Percentiles rank a stretch among this genome's conserved stretches.
phyloP scores from a whole-genome alignment of 768 basidiomycete species.

The Cystofilobasidium macerans region DNA sequence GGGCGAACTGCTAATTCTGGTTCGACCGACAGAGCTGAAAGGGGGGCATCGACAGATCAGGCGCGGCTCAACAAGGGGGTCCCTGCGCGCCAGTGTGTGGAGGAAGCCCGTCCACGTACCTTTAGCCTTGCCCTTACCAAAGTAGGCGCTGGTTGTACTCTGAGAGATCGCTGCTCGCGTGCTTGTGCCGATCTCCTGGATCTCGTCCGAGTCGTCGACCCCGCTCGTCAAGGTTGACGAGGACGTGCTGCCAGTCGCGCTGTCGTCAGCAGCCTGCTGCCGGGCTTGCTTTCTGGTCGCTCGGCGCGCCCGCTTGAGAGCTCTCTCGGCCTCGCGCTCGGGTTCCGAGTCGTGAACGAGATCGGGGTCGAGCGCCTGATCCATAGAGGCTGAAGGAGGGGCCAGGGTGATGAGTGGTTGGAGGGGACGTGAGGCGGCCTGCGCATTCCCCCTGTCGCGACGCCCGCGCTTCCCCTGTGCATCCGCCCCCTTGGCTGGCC shows the following conservation, averaged over 20 bases:
- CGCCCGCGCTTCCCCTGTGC: no score
- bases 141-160: neutral
- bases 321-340: neutral
- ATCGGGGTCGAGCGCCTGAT: neutral
- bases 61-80: neutral
- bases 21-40: no score
- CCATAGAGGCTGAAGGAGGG: neutral
- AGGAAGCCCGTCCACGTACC: neutral
- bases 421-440: neutral
- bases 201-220: neutral
- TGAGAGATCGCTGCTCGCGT: neutral
- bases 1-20: no score
- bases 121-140: neutral
- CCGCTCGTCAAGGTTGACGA: neutral
- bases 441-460: no score
- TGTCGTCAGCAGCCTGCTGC: neutral
- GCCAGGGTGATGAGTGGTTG: neutral
- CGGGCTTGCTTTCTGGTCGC: neutral
- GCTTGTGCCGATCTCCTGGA: neutral
- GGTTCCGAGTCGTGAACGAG: conserved; percentile 2
- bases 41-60: neutral
- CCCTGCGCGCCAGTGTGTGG: no score
- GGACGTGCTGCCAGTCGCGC: neutral
- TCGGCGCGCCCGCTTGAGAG: neutral
- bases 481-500: no score